These are phyloP conservation scores for Oxyria digyna DNA, from an alignment of 148 eudicot species.

Conservation along the genomic window DNA sequence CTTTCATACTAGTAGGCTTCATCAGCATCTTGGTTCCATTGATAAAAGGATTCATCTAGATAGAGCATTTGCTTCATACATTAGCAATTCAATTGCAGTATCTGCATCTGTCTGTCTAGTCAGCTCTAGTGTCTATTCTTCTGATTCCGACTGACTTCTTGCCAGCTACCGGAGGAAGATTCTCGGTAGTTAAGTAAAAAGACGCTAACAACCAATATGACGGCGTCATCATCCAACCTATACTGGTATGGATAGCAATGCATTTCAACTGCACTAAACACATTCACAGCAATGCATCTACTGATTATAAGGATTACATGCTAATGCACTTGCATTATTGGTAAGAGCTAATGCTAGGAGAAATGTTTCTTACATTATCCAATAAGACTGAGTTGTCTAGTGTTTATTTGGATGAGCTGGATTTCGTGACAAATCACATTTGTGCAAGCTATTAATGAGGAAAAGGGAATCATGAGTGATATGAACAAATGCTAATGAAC, in stretches of 20 bases:
- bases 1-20: neutral
- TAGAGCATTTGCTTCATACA: neutral
- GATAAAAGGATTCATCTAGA: too few relatives aligned
- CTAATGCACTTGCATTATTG: neutral
- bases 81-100: too few relatives aligned
- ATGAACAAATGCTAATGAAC: neutral
- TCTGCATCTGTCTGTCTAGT: neutral
- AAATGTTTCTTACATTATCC: neutral
- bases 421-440: neutral
- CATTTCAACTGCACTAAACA: neutral
- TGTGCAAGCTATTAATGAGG: conserved; percentile 1
- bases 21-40: neutral
- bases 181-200: neutral
- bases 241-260: neutral
- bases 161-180: too few relatives aligned
- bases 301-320: neutral
- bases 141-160: too few relatives aligned
- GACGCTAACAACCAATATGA: neutral
- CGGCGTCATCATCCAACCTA: neutral
- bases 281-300: neutral
- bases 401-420: neutral
- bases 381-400: neutral
- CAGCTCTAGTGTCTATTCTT: too few relatives aligned
- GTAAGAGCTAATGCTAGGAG: neutral
- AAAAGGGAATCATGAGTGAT: neutral